Base-by-base conservation (phyloP, 2,329 filamentous ascomycete genomes). In the Penicillium sp. region DNA sequence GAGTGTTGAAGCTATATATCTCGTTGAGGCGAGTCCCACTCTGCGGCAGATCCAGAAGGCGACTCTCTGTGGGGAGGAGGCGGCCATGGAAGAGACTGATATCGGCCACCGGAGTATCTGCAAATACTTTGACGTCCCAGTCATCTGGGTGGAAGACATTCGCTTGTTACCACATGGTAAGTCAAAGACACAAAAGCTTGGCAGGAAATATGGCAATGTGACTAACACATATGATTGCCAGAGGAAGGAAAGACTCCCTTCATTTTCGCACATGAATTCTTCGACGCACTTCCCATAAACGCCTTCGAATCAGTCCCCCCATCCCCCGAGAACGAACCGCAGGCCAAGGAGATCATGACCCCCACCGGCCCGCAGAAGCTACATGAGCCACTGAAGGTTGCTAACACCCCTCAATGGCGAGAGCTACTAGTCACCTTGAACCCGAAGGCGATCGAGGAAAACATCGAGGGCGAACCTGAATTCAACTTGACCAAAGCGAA, bases 181-280 rank as follows among this genome's bases (percentile, higher is more conserved):
- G 77, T 67, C 9, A 5, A 34, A 20, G 10, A 21, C 3, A 10
- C n/a, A n/a, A 1, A 26, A 15, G 7, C 23, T 13, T 33, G 9
- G 10, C 29, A 20, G 12, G 10, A 12, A 13, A 29, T 18, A 42
- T 3, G 23, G 3, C 1, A 36, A 40, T 40, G n/a, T 26, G 17
- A 20, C 40, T 30, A 43, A 43, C 8, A n/a, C 20, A 6, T 18
- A 15, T 13, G 7, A 5, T 9, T 26, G 9, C 5, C 36, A 87
- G 85, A 84, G 54, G 74, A 84, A 18, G 80, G 82, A 54, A 89
- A 88, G 67, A 89, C 86, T 18, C 93, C 94, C 1, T 95, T 97
- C 71, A 96, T 99, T 54, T 84, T 97, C 42, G 94, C 94, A 4
- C 94, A 99, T 70, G 94, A 99, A 70, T 97, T 99, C 79, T 99